These are phyloP conservation scores for Stachybotrys elegans DNA, from an alignment of 2,329 filamentous ascomycete species.

Conservation along the genomic window DNA sequence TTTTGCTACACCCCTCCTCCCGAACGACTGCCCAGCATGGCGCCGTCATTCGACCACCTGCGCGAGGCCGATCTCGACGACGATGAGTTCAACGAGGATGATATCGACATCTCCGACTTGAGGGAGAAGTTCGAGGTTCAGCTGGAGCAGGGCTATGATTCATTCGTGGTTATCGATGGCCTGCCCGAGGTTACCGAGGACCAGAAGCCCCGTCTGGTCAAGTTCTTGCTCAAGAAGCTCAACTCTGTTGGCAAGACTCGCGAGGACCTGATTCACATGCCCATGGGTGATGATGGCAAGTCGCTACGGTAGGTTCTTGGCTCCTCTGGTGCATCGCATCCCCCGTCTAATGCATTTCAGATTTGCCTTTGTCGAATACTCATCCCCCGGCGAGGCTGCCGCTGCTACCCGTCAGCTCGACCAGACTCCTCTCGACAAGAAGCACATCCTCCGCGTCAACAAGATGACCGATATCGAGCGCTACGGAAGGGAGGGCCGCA, in stretches of 20 bases:
- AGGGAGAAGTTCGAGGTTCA: slow-evolving; percentile 93
- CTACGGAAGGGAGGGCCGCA: slow-evolving; percentile 86
- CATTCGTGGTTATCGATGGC: slow-evolving; percentile 94
- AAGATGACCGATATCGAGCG: slow-evolving; percentile 98
- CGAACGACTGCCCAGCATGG: slow-evolving; percentile 61
- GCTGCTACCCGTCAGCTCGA: slow-evolving; percentile 87
- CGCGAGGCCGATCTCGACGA: slow-evolving; percentile 83
- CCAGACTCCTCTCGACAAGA: slow-evolving; percentile 87
- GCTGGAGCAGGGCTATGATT: slow-evolving; percentile 91
- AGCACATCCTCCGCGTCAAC: slow-evolving; percentile 91
- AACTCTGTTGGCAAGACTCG: slow-evolving; percentile 77
- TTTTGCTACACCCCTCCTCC: slow-evolving; percentile 27
- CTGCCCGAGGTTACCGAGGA: slow-evolving; percentile 85
- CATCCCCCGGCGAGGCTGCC: slow-evolving; percentile 81
- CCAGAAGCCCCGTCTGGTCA: slow-evolving; percentile 88
- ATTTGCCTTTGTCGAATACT: slow-evolving; percentile 96
- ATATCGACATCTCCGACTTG: slow-evolving; percentile 93
- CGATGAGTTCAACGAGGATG: slow-evolving; percentile 84
- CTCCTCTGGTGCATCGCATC: not conserved
- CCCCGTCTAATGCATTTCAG: slow-evolving; percentile 37
- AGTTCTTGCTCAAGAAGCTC: slow-evolving; percentile 92
- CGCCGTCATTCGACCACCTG: slow-evolving; percentile 82
- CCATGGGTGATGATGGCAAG: slow-evolving; percentile 78
- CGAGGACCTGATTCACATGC: slow-evolving; percentile 91
- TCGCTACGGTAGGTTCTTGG: slow-evolving; percentile 67